Evolutionary conservation across 805 yeast genomes (phyloP), one percentile per base, ranked within the genome.

Genomic region (Metschnikowia kofuensis): DNA sequence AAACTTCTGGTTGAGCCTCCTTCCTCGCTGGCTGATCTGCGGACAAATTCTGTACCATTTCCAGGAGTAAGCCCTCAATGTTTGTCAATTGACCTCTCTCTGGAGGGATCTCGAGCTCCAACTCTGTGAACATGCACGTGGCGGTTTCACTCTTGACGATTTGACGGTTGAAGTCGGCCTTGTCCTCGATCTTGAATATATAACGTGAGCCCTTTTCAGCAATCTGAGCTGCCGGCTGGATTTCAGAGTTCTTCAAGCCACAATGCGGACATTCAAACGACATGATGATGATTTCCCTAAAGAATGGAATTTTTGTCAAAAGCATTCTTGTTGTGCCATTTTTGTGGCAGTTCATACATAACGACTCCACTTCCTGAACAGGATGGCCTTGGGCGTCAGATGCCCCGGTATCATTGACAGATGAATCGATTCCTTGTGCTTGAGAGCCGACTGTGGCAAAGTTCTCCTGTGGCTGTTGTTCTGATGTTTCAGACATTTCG

Each of bases 181-280:
- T 76, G 13, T 62, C 61, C 64, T 87, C 96, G 40, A 92, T 68
- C 63, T 83, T 82, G 53, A 91, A 70, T 28, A 78, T 72, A 66
- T 87, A 88, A 60, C 82, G 80, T 21, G 85, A 68, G 32, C 99
- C 99, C 68, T 87, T 88, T 59, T 86, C 92, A 60, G 92, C 96
- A 54, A 94, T 89, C 48, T 81, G 81, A 6, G 94, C 84, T 6
- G 99, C 99, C n/a, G 97, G 87, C 74, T 94, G 99, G 57, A 94
- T 80, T 70, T 94, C 99, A 36, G 89, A 81, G 75, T 89, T 92
- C 65, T 85, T 87, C 64, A 89, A 82, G 0, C 89, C 88, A 74
- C 99, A 94, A 68, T 91, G 97, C 28, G 94, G 92, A 69, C 99
- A 94, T 57, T 84, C 88, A 67, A 94, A 94, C 1, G 97, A 90